Evolutionary conservation across 2,329 filamentous ascomycete genomes (phyloP), one percentile per base, ranked within the genome.

Genomic region (Ascochyta koolunga): DNA sequence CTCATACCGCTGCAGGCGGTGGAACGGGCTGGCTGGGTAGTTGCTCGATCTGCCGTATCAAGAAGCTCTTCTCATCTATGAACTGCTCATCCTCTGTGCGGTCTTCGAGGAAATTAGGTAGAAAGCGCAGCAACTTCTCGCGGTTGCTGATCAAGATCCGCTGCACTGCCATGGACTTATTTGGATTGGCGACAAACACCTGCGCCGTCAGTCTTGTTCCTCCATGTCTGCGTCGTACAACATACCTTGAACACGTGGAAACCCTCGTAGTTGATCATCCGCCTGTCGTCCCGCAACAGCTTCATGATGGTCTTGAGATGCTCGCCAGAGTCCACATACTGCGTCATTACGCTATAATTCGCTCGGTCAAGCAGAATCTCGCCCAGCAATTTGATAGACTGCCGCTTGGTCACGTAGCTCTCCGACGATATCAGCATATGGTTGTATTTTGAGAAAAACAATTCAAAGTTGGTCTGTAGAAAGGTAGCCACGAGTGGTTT

Each of bases 301-400:
- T 96, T 98, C 95, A 99, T 99, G 79, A 93, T 95, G 61, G 98
- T 89, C 79, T 99, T 99, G 65, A 99, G 84, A 71, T 99, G 93
- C 72, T 98, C 93, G 56, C 93, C 93, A 42, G 89, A 88, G 74
- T 96, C 93, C 54, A 99, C 95, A 72, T 98, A 99, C 59, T 89
- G 87, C 52, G 93, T 98, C 95, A 99, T 99, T 71, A 98, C 91
- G 71, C 88, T 91, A 80, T 99, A 99, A 77, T 99, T 98, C 60
- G 93, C 91, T 37, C 95, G 87, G 75, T 98, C 95, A 29, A 99
- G 83, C 50, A 99, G 79, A 41, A 99, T 91, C 78, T 99, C 95
- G 47, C 95, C 95, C 1, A 99, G 85, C 37, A 99, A 83, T 76
- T 99, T 99, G 78, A 98, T 98, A 15, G 92, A 97, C 77, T 99